phyloP scores from a whole-genome alignment of 345 rosid species.

The Rhizophora apiculata region DNA sequence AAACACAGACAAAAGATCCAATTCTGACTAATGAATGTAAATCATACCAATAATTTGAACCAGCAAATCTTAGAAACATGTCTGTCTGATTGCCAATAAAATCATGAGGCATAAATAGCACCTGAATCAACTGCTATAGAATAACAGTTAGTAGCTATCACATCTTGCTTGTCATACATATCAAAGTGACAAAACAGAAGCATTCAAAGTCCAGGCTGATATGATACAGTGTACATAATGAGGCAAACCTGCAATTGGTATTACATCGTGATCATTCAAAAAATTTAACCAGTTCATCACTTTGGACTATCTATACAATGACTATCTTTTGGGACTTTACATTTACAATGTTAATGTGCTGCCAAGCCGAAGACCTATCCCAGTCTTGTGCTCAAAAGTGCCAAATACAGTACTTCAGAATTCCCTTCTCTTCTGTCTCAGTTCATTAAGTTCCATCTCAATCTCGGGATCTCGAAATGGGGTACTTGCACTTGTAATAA shows the following conservation, averaged over 20 bases:
- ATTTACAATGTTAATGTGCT: not conserved
- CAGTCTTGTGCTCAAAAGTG: not conserved
- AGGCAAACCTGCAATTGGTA: not conserved
- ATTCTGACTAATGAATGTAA: too few relatives aligned
- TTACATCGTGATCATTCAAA: not conserved
- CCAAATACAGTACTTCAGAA: not conserved
- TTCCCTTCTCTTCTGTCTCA: conserved; percentile 40
- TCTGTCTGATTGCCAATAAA: too few relatives aligned
- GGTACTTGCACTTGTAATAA: conserved; percentile 31
- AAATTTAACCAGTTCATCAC: not conserved
- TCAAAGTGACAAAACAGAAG: too few relatives aligned
- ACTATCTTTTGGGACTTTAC: conserved; percentile 6
- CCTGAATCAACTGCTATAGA: too few relatives aligned
- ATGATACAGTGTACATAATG: too few relatives aligned
- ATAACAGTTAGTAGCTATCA: too few relatives aligned
- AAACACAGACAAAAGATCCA: too few relatives aligned
- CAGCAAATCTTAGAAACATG: too few relatives aligned
- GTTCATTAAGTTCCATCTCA: conserved; percentile 65
- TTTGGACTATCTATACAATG: conserved; percentile 12
- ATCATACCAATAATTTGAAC: too few relatives aligned
- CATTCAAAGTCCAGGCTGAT: too few relatives aligned
- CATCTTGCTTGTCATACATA: too few relatives aligned
- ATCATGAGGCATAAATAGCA: too few relatives aligned
- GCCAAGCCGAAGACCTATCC: not conserved
- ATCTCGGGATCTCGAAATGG: conserved; percentile 53